Percentiles rank a stretch among this genome's conserved stretches.
phyloP scores from a whole-genome alignment of 176 grass and related monocot species.

The Rhipidocladum racemiflorum region DNA sequence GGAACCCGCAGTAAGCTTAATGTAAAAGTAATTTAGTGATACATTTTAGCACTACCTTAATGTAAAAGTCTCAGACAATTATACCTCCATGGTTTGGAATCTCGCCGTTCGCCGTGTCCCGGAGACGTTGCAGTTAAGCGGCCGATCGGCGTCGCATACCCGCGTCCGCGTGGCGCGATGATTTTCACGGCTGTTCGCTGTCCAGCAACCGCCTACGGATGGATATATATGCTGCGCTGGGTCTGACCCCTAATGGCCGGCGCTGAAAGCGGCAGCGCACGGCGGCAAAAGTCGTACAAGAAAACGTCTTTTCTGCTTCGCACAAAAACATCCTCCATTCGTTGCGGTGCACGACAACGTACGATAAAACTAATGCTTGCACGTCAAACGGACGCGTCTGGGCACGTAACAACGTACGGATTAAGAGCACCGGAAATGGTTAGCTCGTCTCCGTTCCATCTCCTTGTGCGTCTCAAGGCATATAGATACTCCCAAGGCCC shows the following conservation, averaged over 20 bases:
- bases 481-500: too few species aligned
- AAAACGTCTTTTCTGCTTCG: background rate
- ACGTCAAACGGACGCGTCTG: background rate
- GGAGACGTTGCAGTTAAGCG: background rate
- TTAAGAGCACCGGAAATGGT: background rate
- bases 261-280: conserved; percentile 29
- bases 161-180: background rate
- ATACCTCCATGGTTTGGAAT: background rate
- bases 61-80: too few species aligned
- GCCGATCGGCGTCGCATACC: background rate
- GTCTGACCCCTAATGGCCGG: conserved; percentile 17
- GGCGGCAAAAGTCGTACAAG: background rate
- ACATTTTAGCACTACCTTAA: too few species aligned
- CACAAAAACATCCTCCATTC: background rate
- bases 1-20: too few species aligned
- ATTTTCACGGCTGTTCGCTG: conserved; percentile 1
- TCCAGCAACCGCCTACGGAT: background rate
- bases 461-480: background rate
- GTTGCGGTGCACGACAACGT: background rate
- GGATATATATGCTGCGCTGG: background rate
- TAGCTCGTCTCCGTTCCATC: background rate
- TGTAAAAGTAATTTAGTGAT: too few species aligned
- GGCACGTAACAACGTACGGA: background rate
- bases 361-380: background rate
- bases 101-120: conserved; percentile 25